These are phyloP conservation scores for Chalciporus piperatus DNA, from an alignment of 768 basidiomycete genomes.

Conservation along the genomic window DNA sequence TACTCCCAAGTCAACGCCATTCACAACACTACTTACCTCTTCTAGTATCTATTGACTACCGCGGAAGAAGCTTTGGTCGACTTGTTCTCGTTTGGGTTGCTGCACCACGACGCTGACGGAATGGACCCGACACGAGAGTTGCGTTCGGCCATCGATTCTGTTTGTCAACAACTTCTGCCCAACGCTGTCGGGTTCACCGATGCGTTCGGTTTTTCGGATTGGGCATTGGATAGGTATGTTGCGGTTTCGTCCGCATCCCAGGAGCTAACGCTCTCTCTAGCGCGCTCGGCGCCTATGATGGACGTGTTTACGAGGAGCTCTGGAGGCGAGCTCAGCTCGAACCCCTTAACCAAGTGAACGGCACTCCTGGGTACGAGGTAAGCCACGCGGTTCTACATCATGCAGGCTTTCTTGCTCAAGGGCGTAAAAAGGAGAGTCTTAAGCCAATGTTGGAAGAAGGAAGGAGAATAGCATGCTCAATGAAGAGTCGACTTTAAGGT, in stretches of 20 bases:
- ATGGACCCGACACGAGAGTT: slow-evolving; percentile 47
- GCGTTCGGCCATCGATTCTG: slow-evolving; percentile 45
- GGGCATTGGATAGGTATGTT: slow-evolving; percentile 64
- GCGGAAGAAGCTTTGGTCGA: slow-evolving; percentile 56
- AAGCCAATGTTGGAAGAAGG: slow-evolving; percentile 26
- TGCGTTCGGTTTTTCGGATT: slow-evolving; percentile 73
- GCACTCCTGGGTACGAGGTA: slow-evolving; percentile 58
- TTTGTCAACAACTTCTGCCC: slow-evolving; percentile 54
- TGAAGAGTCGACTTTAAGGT: slow-evolving; percentile 20
- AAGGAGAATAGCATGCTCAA: slow-evolving; percentile 10
- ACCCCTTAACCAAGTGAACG: slow-evolving; percentile 53
- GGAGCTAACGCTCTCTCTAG: slow-evolving; percentile 28
- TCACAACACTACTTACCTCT: not conserved
- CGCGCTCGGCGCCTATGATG: slow-evolving; percentile 61
- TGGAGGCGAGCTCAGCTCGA: slow-evolving; percentile 58
- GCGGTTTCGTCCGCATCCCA: not conserved
- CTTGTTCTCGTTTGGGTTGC: slow-evolving; percentile 53
- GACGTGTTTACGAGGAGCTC: slow-evolving; percentile 65
- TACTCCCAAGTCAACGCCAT: too few species aligned
- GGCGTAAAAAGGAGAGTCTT: slow-evolving; percentile 18
- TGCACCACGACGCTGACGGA: slow-evolving; percentile 23
- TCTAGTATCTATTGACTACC: slow-evolving; percentile 58
- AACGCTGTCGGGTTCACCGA: slow-evolving; percentile 68
- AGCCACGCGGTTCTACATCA: not conserved
- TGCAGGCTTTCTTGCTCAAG: not conserved